These are phyloP conservation scores for Vanrija sp. DNA, from an alignment of 1,284 basidiomycete species.

Conservation along the genomic window DNA sequence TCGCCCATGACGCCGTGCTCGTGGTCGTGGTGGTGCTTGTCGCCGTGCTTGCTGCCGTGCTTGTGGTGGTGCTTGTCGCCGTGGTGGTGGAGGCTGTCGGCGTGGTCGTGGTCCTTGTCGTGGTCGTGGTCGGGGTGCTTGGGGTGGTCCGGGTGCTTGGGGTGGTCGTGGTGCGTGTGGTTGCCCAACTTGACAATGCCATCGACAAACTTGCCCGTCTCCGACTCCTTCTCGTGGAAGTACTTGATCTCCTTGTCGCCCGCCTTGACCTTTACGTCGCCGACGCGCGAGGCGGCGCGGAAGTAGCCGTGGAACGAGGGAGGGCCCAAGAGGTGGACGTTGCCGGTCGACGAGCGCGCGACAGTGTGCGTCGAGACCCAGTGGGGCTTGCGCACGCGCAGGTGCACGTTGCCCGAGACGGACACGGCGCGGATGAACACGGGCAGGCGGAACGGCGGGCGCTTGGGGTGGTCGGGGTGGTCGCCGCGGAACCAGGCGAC, in stretches of 20 bases:
- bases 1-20: not conserved
- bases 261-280: conserved; percentile 15
- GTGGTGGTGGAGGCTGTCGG: not conserved
- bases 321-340: conserved; percentile 36
- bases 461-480: conserved; percentile 2
- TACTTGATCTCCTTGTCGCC: conserved; percentile 21
- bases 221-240: conserved; percentile 16
- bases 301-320: conserved; percentile 29
- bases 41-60: not conserved
- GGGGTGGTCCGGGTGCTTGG: not conserved
- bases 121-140: not conserved
- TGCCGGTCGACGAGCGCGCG: conserved; percentile 49
- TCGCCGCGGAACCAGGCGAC: not conserved
- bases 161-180: conserved; percentile 1
- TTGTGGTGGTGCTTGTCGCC: not conserved
- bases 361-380: conserved; percentile 42
- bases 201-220: conserved; percentile 19
- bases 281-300: conserved; percentile 20
- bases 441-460: conserved; percentile 16
- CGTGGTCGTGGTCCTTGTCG: conserved; percentile 1
- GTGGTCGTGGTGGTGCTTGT: not conserved
- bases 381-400: conserved; percentile 20
- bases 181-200: conserved; percentile 22
- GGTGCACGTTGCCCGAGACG: conserved; percentile 22
- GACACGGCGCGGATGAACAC: conserved; percentile 26